A percentile compares a stretch with the other conserved stretches of the same genome.
Evolutionary conservation across 1,284 basidiomycete genomes (phyloP).

Genomic region (Cutaneotrichosporon cavernicola): DNA sequence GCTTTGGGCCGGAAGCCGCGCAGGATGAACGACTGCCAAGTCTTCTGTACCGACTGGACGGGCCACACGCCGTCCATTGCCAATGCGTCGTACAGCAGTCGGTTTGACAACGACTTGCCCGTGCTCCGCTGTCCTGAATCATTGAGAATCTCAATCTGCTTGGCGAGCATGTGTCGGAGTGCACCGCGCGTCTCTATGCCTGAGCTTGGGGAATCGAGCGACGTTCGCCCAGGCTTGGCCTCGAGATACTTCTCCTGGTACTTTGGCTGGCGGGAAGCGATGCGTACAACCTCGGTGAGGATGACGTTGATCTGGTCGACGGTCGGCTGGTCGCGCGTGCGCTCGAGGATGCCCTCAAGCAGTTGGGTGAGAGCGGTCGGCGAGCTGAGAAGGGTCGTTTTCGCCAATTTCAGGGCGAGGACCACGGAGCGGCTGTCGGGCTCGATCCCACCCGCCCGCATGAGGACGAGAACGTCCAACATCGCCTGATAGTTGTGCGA

Average conservation of each 20-base stretch:
- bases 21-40: conserved; percentile 39
- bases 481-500: conserved; percentile 22
- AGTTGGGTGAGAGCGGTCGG: conserved; percentile 32
- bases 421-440: conserved; percentile 37
- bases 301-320: conserved; percentile 29
- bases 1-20: conserved; percentile 39
- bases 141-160: conserved; percentile 11
- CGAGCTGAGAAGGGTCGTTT: conserved; percentile 14
- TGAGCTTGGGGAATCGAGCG: neutral
- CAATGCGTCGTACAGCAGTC: conserved; percentile 39
- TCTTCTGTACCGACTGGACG: conserved; percentile 26
- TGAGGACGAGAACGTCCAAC: conserved; percentile 18
- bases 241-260: conserved; percentile 4
- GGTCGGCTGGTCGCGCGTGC: conserved; percentile 25
- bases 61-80: conserved; percentile 25
- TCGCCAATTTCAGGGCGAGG: conserved; percentile 34
- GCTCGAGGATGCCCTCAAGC: conserved; percentile 26
- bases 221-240: neutral
- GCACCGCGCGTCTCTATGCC: conserved; percentile 11
- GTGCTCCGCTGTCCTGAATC: conserved; percentile 10
- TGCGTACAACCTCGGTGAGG: conserved; percentile 26
- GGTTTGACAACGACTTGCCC: conserved; percentile 27
- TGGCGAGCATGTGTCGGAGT: conserved; percentile 10
- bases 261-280: conserved; percentile 11
- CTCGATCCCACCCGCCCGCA: conserved; percentile 23